A percentile compares a stretch with the other conserved stretches of the same genome.
phyloP scores from a whole-genome alignment of 805 yeast species.

The Osmozyma mogii region DNA sequence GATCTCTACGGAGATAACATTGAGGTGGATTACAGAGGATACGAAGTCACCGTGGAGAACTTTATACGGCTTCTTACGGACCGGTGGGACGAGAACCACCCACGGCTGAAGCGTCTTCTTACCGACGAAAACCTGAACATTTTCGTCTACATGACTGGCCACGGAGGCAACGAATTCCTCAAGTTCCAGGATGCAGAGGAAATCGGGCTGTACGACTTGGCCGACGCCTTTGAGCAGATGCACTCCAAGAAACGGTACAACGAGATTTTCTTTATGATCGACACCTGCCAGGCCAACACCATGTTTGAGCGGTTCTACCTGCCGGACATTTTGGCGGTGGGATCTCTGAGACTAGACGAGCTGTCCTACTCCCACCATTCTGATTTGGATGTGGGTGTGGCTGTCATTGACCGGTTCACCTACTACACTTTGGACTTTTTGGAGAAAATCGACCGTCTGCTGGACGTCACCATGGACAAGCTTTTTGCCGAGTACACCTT shows the following conservation, averaged over 20 bases:
- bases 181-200: constrained; percentile 99
- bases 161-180: constrained; percentile 95
- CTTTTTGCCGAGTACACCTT: constrained; percentile 78
- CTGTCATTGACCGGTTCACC: constrained; percentile 95
- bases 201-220: constrained; percentile 88
- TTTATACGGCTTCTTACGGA: constrained; percentile 89
- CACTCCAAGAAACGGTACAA: constrained; percentile 90
- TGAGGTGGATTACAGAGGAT: constrained; percentile 95
- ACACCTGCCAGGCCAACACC: constrained; percentile 97
- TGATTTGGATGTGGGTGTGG: constrained; percentile 93
- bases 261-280: constrained; percentile 95
- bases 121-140: constrained; percentile 94
- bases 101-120: constrained; percentile 79
- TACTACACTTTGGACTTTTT: constrained; percentile 83
- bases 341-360: constrained; percentile 81
- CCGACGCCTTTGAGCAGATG: constrained; percentile 97
- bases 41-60: constrained; percentile 96
- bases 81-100: constrained; percentile 92
- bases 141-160: constrained; percentile 94
- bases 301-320: constrained; percentile 91
- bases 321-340: constrained; percentile 88
- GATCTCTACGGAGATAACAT: constrained; percentile 92
- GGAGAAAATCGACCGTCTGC: constrained; percentile 71
- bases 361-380: constrained; percentile 94
- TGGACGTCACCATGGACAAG: constrained; percentile 70